phyloP scores from a whole-genome alignment of 306 rosid species.

The Rosa rugosa region DNA sequence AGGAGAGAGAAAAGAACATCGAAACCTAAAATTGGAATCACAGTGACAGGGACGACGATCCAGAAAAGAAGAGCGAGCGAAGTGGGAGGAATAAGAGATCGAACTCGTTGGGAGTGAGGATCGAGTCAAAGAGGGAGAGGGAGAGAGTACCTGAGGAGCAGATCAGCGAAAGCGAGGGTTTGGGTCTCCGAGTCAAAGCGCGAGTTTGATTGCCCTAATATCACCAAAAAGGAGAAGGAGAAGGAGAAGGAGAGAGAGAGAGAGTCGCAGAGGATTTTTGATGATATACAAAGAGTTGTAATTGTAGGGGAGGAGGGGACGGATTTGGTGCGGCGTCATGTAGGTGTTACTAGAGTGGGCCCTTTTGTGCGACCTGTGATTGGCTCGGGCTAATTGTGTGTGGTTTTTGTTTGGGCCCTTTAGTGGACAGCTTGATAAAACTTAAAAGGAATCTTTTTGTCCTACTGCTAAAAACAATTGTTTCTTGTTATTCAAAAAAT shows the following conservation, averaged over 20 bases:
- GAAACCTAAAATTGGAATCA: neutral
- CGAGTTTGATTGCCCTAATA: conserved; percentile 43
- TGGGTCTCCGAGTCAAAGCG: conserved; percentile 37
- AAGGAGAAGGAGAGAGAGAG: no score
- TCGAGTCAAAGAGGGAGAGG: conserved; percentile 16
- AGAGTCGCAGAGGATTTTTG: no score
- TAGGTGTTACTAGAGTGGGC: neutral
- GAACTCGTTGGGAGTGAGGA: conserved; percentile 27
- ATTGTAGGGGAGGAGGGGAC: no score
- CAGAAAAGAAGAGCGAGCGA: neutral
- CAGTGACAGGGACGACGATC: conserved; percentile 8
- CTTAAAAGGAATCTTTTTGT: no score
- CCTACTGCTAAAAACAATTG: no score
- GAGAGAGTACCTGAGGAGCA: conserved; percentile 38
- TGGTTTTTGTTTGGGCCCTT: no score
- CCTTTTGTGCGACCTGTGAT: neutral
- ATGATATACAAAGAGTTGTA: no score
- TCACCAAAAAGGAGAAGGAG: neutral
- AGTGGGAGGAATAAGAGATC: conserved; percentile 18
- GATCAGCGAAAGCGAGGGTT: conserved; percentile 35
- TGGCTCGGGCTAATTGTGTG: no score
- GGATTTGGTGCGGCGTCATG: no score
- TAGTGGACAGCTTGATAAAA: no score
- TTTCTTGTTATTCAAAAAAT: no score
- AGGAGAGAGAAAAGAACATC: neutral